A percentile compares a stretch with the other conserved stretches of the same genome.
Evolutionary conservation across 139 green algal species (phyloP).

Genomic region (Chlorella vulgaris): DNA sequence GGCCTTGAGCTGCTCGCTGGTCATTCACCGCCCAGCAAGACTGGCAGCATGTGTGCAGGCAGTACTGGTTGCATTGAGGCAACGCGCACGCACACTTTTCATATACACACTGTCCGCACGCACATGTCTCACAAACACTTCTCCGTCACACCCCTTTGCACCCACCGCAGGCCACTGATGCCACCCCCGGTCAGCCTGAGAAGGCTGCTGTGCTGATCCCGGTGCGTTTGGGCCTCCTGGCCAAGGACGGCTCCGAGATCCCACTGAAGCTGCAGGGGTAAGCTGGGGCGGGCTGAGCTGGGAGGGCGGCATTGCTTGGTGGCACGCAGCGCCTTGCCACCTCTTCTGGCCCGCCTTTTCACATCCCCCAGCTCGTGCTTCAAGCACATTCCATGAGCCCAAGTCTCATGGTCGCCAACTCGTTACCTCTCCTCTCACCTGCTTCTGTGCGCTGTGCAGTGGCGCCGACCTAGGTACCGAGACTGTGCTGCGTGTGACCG

Average conservation of each 20-base stretch:
- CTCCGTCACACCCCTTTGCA: background rate
- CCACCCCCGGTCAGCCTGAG: constrained; percentile 75
- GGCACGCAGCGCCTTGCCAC: background rate
- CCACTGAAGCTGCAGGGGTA: constrained; percentile 66
- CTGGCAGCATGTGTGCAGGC: too few relatives aligned
- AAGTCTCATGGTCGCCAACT: too few relatives aligned
- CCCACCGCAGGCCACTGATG: constrained; percentile 66
- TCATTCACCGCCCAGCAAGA: background rate
- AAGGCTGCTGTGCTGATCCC: constrained; percentile 89
- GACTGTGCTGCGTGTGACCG: constrained; percentile 68
- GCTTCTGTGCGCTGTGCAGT: too few relatives aligned
- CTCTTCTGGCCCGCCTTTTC: background rate
- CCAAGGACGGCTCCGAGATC: constrained; percentile 77
- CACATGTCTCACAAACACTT: background rate
- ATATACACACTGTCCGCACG: too few relatives aligned
- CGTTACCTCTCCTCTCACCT: too few relatives aligned
- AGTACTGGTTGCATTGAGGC: too few relatives aligned
- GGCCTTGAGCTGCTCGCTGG: background rate
- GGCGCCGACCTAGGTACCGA: constrained; percentile 42
- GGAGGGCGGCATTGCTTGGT: background rate
- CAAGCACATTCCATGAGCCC: too few relatives aligned
- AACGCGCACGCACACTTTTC: too few relatives aligned
- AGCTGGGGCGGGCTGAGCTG: background rate
- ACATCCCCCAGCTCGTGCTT: background rate
- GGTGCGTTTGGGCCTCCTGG: constrained; percentile 84